Conservation (phyloP, 2,329 filamentous ascomycete species). For the Neocucurbitaria cava region DNA sequence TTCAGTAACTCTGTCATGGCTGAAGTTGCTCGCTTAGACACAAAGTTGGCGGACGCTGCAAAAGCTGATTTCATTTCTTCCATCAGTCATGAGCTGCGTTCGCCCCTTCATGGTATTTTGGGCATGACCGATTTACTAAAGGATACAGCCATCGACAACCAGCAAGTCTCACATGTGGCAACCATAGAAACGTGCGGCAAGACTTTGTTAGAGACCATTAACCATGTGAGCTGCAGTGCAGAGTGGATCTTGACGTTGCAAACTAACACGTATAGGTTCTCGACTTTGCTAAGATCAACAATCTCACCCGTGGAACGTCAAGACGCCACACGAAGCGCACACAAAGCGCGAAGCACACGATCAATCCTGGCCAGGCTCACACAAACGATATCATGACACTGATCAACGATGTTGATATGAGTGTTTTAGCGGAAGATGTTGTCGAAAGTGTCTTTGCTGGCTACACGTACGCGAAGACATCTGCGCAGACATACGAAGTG, state of each 20-base stretch:
- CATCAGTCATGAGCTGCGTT: constrained; percentile 67
- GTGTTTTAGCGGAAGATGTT: constrained; percentile 45
- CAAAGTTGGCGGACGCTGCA: constrained; percentile 51
- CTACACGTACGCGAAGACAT: constrained; percentile 42
- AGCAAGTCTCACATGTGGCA: constrained; percentile 51
- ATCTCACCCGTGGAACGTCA: constrained; percentile 38
- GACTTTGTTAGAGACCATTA: constrained; percentile 51
- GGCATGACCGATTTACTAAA: constrained; percentile 50
- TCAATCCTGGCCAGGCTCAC: constrained; percentile 37
- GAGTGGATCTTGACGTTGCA: not conserved
- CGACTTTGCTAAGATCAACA: constrained; percentile 52
- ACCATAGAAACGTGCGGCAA: constrained; percentile 50
- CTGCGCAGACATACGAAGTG: constrained; percentile 34
- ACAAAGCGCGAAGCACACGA: constrained; percentile 39
- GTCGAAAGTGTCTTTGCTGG: constrained; percentile 48
- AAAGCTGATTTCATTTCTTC: constrained; percentile 67
- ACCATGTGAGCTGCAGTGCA: constrained; percentile 38
- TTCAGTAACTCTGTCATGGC: constrained; percentile 51
- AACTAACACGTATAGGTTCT: constrained; percentile 38
- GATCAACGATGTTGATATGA: constrained; percentile 45
- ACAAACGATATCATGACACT: constrained; percentile 45
- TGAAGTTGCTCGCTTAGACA: constrained; percentile 48
- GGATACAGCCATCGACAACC: constrained; percentile 38
- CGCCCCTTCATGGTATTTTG: constrained; percentile 67
- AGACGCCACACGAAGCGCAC: constrained; percentile 41